Conservation (phyloP, 306 rosid genomes). For the Casuarina equisetifolia region DNA sequence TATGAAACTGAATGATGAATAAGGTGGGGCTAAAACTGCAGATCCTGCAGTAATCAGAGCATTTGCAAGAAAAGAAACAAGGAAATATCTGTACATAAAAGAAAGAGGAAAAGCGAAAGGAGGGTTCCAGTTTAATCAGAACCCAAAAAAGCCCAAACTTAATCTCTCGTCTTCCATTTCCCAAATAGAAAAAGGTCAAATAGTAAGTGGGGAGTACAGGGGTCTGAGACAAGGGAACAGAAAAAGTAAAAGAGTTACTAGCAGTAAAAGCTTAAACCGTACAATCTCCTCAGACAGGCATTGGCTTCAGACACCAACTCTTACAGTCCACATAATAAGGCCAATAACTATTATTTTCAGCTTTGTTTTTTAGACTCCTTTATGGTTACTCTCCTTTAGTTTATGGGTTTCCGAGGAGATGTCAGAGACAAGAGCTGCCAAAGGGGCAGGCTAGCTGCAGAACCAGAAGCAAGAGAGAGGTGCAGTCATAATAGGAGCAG, state of each 20-base stretch:
- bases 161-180: conserved; percentile 33
- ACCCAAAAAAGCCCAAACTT: conserved; percentile 20
- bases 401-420: conserved; percentile 88
- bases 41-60: neutral
- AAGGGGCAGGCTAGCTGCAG: conserved; percentile 55
- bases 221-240: conserved; percentile 73
- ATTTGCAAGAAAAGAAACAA: conserved; percentile 13
- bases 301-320: conserved; percentile 64
- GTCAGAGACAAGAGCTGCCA: conserved; percentile 94
- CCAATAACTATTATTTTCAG: conserved; percentile 44
- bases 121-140: conserved; percentile 17
- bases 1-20: neutral
- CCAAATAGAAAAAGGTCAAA: conserved; percentile 48
- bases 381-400: conserved; percentile 41
- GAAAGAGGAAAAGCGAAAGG: conserved; percentile 13
- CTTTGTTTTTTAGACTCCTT: conserved; percentile 31
- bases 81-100: conserved; percentile 7
- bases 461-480: conserved; percentile 66
- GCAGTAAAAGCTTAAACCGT: conserved; percentile 87
- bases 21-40: neutral
- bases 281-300: conserved; percentile 57
- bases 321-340: conserved; percentile 43
- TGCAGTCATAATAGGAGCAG: conserved; percentile 75
- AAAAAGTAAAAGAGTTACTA: conserved; percentile 73
- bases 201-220: conserved; percentile 51